phyloP scores from a whole-genome alignment of 2,329 filamentous ascomycete genomes.

The Botrytis paeoniae region DNA sequence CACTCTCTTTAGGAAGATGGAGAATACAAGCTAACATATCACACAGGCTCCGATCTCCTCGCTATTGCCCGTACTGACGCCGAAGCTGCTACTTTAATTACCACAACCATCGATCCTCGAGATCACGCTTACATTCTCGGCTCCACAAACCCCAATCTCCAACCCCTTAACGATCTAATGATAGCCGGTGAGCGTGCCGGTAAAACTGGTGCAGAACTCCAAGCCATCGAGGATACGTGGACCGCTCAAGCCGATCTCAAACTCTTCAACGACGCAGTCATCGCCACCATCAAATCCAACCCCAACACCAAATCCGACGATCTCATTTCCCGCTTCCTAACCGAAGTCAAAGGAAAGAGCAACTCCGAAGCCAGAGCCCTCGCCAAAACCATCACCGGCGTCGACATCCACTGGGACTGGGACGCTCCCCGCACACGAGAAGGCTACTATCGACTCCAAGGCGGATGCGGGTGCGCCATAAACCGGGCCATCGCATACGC shows the following conservation, averaged over 20 bases:
- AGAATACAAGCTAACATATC: not conserved
- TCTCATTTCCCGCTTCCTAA: constrained; percentile 64
- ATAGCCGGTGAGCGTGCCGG: constrained; percentile 76
- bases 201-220: constrained; percentile 75
- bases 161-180: constrained; percentile 90
- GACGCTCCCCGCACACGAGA: constrained; percentile 88
- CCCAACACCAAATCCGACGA: constrained; percentile 54
- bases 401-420: constrained; percentile 91
- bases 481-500: constrained; percentile 90
- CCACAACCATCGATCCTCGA: constrained; percentile 89
- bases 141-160: constrained; percentile 77
- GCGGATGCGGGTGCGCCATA: constrained; percentile 86
- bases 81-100: constrained; percentile 95
- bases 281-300: constrained; percentile 71
- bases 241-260: constrained; percentile 72
- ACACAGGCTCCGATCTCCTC: constrained; percentile 72
- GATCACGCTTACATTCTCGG: constrained; percentile 95
- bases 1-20: not conserved
- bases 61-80: constrained; percentile 94
- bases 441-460: constrained; percentile 90
- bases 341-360: constrained; percentile 74
- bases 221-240: constrained; percentile 93
- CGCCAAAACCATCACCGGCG: constrained; percentile 72
- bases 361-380: constrained; percentile 77
- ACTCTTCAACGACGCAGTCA: constrained; percentile 87